These are phyloP conservation scores for Viola pubescens DNA, from an alignment of 441 rosid species.

Conservation along the genomic window DNA sequence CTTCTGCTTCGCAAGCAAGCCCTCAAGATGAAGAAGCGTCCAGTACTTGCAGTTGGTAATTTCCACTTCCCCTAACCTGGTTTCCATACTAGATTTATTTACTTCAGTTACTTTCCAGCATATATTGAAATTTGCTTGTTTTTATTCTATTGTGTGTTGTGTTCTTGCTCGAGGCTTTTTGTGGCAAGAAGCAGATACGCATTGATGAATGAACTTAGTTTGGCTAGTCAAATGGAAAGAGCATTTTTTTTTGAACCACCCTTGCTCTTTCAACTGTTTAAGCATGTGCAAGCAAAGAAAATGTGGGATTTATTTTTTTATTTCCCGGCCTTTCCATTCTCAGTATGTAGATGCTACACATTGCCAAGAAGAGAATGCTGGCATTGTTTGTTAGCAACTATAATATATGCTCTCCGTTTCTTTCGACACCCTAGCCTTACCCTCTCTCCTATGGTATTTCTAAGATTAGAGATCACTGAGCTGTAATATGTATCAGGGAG, in stretches of 20 bases:
- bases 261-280: no score
- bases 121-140: no score
- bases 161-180: no score
- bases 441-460: no score
- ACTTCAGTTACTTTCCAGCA: neutral
- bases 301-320: neutral
- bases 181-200: no score
- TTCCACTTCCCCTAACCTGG: conserved; percentile 5
- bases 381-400: neutral
- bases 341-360: neutral
- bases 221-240: no score
- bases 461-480: no score
- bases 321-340: neutral
- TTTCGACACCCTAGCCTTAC: no score
- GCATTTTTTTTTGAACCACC: no score
- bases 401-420: neutral
- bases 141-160: no score
- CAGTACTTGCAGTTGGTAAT: conserved; percentile 62
- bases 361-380: neutral
- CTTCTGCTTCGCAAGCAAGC: conserved; percentile 72
- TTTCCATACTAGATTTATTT: neutral
- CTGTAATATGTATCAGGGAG: conserved; percentile 31
- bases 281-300: no score
- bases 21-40: conserved; percentile 57
- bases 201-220: no score